A percentile compares a stretch with the other conserved stretches of the same genome.
phyloP scores from a whole-genome alignment of 768 basidiomycete genomes.

The Auricularia cornea region DNA sequence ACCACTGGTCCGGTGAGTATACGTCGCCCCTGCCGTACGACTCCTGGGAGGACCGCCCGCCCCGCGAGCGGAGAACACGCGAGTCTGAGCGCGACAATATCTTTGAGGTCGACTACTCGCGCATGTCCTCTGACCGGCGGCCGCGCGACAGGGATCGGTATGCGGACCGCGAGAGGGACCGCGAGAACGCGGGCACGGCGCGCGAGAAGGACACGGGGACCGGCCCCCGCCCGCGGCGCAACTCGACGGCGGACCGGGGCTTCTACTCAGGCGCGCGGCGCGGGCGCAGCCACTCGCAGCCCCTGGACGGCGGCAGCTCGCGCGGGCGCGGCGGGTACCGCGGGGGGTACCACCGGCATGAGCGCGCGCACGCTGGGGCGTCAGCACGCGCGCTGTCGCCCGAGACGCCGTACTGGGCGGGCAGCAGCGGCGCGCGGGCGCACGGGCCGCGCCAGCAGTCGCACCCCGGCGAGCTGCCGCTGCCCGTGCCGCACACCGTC shows the following conservation, averaged over 20 bases:
- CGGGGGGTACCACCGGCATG: neutral
- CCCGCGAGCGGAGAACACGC: neutral
- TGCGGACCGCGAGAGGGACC: too few species aligned
- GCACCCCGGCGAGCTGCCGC: slow-evolving; percentile 20
- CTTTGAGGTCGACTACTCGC: neutral
- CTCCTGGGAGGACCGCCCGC: neutral
- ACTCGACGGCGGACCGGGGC: neutral
- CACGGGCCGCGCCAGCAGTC: neutral
- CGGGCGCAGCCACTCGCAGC: slow-evolving; percentile 1
- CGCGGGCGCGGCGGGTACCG: slow-evolving; percentile 1
- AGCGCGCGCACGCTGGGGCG: neutral
- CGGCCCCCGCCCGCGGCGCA: neutral
- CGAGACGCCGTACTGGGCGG: neutral
- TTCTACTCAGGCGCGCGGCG: neutral
- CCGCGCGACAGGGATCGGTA: too few species aligned
- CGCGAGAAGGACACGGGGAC: neutral
- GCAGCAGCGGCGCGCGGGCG: neutral
- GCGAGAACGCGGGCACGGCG: neutral
- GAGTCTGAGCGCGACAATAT: neutral
- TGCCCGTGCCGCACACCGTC: slow-evolving; percentile 5
- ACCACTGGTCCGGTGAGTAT: neutral
- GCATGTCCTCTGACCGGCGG: neutral
- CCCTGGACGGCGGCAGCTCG: neutral
- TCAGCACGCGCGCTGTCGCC: neutral
- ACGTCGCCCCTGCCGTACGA: neutral